Evolutionary conservation across 2,329 filamentous ascomycete species (phyloP), one percentile per base, ranked within the genome.

Genomic region (Cadophora sp.): DNA sequence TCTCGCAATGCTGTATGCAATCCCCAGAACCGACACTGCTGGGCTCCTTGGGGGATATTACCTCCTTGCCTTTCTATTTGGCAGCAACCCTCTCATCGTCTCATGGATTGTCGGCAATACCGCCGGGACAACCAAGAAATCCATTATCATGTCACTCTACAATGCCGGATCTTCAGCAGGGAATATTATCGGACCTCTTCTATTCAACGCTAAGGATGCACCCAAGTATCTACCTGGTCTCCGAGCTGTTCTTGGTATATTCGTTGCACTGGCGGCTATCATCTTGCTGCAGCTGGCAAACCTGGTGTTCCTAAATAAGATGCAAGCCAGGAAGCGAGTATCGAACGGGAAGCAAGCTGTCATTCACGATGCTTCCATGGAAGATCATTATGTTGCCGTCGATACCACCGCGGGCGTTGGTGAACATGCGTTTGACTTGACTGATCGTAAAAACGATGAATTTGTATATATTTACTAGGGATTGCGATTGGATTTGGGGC

Each of bases 41-140:
- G 78, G 81, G 0, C 73, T 90, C 1, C 80, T 91, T 2, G 83
- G 81, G 0, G 88, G 84, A 0, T 91, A 91, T 76, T 91, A 91
- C 71, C 80, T 91, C 1, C 82, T 91, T 0, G 85, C 87, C 0
- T 91, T 91, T 75, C 79, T 91, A 9, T 91, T 88, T 68, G 87
- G 87, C 0, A 86, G 84, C 1, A 90, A 89, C 71, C 89, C 89
- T 0, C 79, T 92, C 11, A 85, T 90, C 30, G 85, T 91, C 0
- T 84, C 86, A 0, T 92, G 89, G 89, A 88, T 91, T 66, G 83
- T 91, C 6, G 87, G 85, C 8, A 92, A 92, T 75, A 91, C 88
- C 0, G 89, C 83, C 0, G 90, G 89, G 7, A 86, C 84, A 18
- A 91, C 89, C 2, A 91, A 92, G 78, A 89, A 89, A 73, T 87